Evolutionary conservation across 2,329 filamentous ascomycete species (phyloP), one percentile per base, ranked within the genome.

Genomic region (Xylaria sp.): DNA sequence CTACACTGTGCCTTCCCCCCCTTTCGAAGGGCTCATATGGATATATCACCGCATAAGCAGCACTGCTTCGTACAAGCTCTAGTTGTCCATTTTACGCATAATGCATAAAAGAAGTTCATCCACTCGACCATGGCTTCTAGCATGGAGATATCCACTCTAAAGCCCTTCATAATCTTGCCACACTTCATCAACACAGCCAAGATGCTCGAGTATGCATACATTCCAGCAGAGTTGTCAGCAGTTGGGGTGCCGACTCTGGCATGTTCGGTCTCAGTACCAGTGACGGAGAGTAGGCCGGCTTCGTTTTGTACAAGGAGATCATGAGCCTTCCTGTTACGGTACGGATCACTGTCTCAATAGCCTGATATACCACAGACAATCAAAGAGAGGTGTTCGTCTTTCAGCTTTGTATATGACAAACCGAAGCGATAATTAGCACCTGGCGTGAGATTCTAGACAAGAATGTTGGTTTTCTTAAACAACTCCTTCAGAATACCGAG

Each of bases 61-160:
- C 83, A 1, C 84, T 84, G 0, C 78, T 78, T 2, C 81, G 77
- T 1, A 72, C 71, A 0, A 83, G 83, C 0, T 77, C 74, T 0
- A 78, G 64, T 2, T 80, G 78, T 2, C 77, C 79, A 2, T 83
- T 72, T 63, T 78, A 83, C 0, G 83, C 74, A 62, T 86, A 87
- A 67, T 86, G 84, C 67, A 85, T 70, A 0, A 83, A 84, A 50
- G n/a, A 85, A 87, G 0, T 75, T 75, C 84, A 86, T 87, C 84
- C 84, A 87, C 67, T 87, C 84, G 0, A 80, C 77, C 83, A 86
- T 84, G 50, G 80, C 79, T 69, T 87, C 84, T 7, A 87, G 74
- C 84, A 87, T 87, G 1, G 82, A 84, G 15, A 87, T 81, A 45
- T 87, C 84, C 19, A 86, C 77, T 17, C 78, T 76, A 33, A 78